phyloP scores from a whole-genome alignment of 2,329 filamentous ascomycete genomes.

The Ophiocordyceps robertsii region DNA sequence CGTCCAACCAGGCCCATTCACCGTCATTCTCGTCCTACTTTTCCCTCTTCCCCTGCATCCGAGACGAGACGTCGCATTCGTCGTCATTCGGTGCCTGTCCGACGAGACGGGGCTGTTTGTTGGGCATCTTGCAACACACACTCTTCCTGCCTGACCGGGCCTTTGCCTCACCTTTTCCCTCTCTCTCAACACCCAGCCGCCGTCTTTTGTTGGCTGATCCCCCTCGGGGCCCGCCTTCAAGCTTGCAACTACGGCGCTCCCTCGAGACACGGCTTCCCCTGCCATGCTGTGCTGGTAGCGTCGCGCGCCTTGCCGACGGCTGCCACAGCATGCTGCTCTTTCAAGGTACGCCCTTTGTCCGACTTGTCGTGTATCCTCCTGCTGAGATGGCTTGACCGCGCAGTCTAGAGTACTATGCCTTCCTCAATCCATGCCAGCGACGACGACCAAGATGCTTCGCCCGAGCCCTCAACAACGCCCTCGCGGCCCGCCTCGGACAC shows the following conservation, averaged over 20 bases:
- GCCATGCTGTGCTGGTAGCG: slow-evolving; percentile 5
- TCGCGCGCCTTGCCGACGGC: slow-evolving; percentile 2
- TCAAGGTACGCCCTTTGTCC: slow-evolving; percentile 2
- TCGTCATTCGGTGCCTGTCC: no score
- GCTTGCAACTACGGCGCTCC: neutral
- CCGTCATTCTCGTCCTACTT: no score
- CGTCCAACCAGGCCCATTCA: no score
- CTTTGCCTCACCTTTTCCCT: no score
- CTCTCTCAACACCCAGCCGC: no score
- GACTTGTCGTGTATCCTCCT: neutral
- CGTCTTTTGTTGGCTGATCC: no score
- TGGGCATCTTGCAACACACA: no score
- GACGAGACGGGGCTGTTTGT: no score
- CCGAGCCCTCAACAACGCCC: slow-evolving; percentile 4
- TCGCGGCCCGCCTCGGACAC: slow-evolving; percentile 2
- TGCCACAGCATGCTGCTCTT: slow-evolving; percentile 6
- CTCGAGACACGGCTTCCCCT: neutral
- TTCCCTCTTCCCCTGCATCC: no score
- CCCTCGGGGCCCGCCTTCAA: no score
- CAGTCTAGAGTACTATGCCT: slow-evolving; percentile 10
- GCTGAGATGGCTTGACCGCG: slow-evolving; percentile 3
- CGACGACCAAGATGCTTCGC: slow-evolving; percentile 8
- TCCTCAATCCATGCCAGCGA: slow-evolving; percentile 5
- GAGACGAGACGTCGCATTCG: no score
- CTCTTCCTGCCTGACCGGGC: no score